These are phyloP conservation scores for Talaromyces adpressus DNA, from an alignment of 495 filamentous ascomycete species.

Conservation along the genomic window DNA sequence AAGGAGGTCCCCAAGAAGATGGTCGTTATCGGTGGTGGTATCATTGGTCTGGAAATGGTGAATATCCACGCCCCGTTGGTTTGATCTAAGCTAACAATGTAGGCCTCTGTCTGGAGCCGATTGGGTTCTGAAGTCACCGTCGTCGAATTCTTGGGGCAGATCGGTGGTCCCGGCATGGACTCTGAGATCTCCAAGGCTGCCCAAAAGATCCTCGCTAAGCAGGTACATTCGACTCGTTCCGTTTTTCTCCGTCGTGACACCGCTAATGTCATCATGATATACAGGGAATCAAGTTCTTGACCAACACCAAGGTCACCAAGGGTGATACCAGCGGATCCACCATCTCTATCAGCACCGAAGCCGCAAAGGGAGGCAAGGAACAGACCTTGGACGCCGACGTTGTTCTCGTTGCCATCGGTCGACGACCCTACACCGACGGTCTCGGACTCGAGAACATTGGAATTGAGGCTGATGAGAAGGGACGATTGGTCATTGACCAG, in stretches of 20 bases:
- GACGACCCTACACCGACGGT: slow-evolving; percentile 86
- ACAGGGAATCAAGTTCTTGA: slow-evolving; percentile 93
- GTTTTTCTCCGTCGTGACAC: neutral
- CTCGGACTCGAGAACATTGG: slow-evolving; percentile 91
- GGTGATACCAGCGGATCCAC: slow-evolving; percentile 73
- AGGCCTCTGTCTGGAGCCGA: slow-evolving; percentile 93
- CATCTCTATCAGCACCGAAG: slow-evolving; percentile 77
- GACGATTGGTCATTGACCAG: slow-evolving; percentile 92
- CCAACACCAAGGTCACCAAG: slow-evolving; percentile 84
- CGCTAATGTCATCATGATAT: neutral
- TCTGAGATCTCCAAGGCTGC: slow-evolving; percentile 83
- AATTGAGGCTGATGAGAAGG: slow-evolving; percentile 86
- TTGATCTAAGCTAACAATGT: slow-evolving; percentile 5
- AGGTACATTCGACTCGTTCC: slow-evolving; percentile 26
- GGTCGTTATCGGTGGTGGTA: slow-evolving; percentile 96
- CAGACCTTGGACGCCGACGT: slow-evolving; percentile 92
- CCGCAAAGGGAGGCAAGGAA: slow-evolving; percentile 92
- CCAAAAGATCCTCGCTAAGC: slow-evolving; percentile 91
- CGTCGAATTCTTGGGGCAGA: slow-evolving; percentile 92
- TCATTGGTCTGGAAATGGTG: slow-evolving; percentile 98
- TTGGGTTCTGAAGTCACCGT: slow-evolving; percentile 92
- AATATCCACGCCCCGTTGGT: slow-evolving; percentile 7
- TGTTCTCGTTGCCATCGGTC: slow-evolving; percentile 93
- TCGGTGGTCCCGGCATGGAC: slow-evolving; percentile 98
- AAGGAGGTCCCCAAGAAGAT: slow-evolving; percentile 92